Conservation (phyloP, 139 green algal species). For the Spirogloea muscicola region DNA sequence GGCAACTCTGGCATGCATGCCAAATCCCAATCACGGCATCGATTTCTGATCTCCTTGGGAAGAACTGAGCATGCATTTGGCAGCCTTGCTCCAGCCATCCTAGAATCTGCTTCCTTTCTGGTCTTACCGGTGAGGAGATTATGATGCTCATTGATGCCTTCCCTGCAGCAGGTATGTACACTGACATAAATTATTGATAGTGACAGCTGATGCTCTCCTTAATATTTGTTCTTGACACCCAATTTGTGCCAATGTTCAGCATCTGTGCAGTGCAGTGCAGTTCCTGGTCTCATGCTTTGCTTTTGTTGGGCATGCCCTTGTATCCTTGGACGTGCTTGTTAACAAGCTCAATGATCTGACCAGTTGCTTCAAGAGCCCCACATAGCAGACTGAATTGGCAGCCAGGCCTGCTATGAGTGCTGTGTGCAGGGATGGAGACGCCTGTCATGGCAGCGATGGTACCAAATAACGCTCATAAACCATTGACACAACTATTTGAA, state of each 20-base stretch:
- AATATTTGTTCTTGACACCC: neutral
- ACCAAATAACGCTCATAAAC: neutral
- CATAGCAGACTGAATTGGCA: too few relatives aligned
- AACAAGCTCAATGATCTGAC: too few relatives aligned
- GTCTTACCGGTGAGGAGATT: constrained; percentile 21
- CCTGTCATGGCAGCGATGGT: neutral
- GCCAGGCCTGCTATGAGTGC: too few relatives aligned
- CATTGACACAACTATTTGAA: neutral
- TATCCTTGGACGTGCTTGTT: neutral
- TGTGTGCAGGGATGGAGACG: neutral
- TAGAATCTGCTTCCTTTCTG: constrained; percentile 13
- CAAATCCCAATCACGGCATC: too few relatives aligned
- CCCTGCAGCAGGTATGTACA: constrained; percentile 4
- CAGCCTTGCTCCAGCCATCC: neutral
- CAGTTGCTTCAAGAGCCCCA: too few relatives aligned
- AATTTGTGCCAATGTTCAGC: neutral
- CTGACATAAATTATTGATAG: neutral
- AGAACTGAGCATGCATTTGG: neutral
- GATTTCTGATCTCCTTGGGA: too few relatives aligned
- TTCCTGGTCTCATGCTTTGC: neutral
- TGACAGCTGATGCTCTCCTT: neutral
- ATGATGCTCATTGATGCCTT: constrained; percentile 15
- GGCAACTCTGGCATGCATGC: too few relatives aligned
- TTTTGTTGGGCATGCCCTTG: neutral
- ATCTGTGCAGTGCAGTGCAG: neutral